Percentiles rank a stretch among this genome's conserved stretches.
These are phyloP conservation scores for Pseudopyrenochaeta lycopersici DNA, from an alignment of 2,329 filamentous ascomycete genomes.

Conservation along the genomic window DNA sequence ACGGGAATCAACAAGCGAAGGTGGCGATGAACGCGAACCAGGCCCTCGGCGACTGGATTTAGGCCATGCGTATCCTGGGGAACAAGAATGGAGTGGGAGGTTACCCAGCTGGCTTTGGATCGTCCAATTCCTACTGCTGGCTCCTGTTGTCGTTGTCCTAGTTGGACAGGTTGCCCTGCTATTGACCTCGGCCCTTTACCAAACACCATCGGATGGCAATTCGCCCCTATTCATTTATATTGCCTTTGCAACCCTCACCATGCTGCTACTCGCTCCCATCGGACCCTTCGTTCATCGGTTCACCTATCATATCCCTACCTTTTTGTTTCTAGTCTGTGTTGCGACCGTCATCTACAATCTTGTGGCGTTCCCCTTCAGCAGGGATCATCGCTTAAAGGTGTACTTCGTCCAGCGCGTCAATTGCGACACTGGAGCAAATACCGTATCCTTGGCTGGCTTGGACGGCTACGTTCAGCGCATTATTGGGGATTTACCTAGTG, in stretches of 20 bases:
- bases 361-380: constrained; percentile 85
- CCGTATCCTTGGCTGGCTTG: constrained; percentile 62
- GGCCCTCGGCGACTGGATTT: constrained; percentile 44
- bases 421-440: constrained; percentile 73
- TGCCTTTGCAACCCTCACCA: constrained; percentile 71
- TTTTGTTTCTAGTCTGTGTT: constrained; percentile 76
- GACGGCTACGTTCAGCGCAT: constrained; percentile 60
- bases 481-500: constrained; percentile 74
- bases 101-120: constrained; percentile 89
- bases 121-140: constrained; percentile 82
- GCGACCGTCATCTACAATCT: constrained; percentile 88
- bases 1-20: constrained; percentile 50
- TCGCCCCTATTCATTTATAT: constrained; percentile 76
- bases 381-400: constrained; percentile 80
- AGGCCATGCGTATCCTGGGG: constrained; percentile 65
- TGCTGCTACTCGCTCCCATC: constrained; percentile 77
- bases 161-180: constrained; percentile 79
- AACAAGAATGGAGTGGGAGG: constrained; percentile 85
- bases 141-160: constrained; percentile 79
- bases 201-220: constrained; percentile 86
- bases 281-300: constrained; percentile 88
- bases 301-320: constrained; percentile 80
- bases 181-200: constrained; percentile 74
- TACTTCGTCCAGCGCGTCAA: constrained; percentile 86
- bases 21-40: constrained; percentile 44